These are phyloP conservation scores for Leishmania braziliensis DNA, from an alignment of 208 protist species.

Conservation along the genomic window DNA sequence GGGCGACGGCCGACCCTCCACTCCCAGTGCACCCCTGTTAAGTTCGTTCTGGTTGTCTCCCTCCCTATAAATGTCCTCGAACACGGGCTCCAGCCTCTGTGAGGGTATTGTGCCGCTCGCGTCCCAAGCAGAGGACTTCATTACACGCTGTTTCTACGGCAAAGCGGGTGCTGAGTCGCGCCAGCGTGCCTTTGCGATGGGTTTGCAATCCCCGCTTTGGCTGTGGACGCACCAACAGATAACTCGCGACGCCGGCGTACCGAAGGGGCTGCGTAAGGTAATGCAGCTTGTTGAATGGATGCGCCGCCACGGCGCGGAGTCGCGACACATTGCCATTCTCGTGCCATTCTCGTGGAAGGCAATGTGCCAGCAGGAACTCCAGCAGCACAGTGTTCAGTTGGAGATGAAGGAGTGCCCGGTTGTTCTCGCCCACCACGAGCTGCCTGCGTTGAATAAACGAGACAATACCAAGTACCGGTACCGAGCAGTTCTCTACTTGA, in stretches of 20 bases:
- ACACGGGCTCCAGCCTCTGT: constrained; percentile 21
- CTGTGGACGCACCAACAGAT: constrained; percentile 75
- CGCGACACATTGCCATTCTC: constrained; percentile 58
- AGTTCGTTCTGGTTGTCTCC: constrained; percentile 1
- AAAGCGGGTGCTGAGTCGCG: constrained; percentile 27
- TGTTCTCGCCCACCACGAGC: constrained; percentile 77
- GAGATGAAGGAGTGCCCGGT: constrained; percentile 35
- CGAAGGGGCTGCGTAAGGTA: constrained; percentile 54
- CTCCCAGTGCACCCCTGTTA: neutral
- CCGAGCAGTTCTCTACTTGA: constrained; percentile 73
- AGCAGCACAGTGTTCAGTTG: constrained; percentile 19
- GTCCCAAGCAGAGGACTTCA: constrained; percentile 53
- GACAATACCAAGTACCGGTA: constrained; percentile 58
- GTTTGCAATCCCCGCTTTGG: constrained; percentile 82
- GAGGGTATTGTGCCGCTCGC: constrained; percentile 34
- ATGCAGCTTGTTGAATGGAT: constrained; percentile 72
- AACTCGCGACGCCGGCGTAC: constrained; percentile 16
- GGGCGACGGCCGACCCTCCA: neutral
- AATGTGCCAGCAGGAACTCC: constrained; percentile 40
- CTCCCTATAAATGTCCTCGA: constrained; percentile 1
- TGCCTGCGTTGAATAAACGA: constrained; percentile 67
- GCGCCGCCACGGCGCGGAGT: constrained; percentile 51
- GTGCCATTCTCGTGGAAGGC: constrained; percentile 60
- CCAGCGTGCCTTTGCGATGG: constrained; percentile 40
- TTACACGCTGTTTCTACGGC: constrained; percentile 73